phyloP scores from a whole-genome alignment of 106 monocot genomes.

The Chionographis japonica region DNA sequence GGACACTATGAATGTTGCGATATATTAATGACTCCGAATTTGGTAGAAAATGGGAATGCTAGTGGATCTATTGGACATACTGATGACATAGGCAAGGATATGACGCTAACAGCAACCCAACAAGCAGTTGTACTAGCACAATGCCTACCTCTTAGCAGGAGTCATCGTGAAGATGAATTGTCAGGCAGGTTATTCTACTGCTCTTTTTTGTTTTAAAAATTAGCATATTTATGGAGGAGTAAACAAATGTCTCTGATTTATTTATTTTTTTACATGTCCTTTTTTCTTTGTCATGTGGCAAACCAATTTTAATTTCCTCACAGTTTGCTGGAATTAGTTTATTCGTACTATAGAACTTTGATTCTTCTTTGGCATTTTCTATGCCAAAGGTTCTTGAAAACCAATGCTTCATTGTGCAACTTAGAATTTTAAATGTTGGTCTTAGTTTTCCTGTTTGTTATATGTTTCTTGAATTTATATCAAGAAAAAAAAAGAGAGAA shows the following conservation, averaged over 20 bases:
- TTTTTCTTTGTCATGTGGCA: not conserved
- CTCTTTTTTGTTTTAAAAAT: not conserved
- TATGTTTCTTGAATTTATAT: too few species aligned
- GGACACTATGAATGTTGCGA: constrained; percentile 52
- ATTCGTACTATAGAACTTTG: too few species aligned
- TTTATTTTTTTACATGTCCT: not conserved
- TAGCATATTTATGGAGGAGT: not conserved
- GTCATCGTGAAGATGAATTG: constrained; percentile 85
- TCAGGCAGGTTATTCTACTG: constrained; percentile 47
- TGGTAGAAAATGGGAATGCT: constrained; percentile 40
- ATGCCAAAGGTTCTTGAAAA: too few species aligned
- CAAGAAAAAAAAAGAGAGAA: too few species aligned
- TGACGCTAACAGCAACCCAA: constrained; percentile 48
- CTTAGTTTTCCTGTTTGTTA: too few species aligned
- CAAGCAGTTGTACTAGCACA: constrained; percentile 83
- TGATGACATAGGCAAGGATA: constrained; percentile 5
- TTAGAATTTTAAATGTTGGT: too few species aligned
- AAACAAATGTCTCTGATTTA: constrained; percentile 1
- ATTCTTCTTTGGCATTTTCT: too few species aligned
- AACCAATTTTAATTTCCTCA: not conserved
- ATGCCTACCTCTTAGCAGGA: constrained; percentile 66
- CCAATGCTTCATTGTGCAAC: too few species aligned
- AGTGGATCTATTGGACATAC: constrained; percentile 17
- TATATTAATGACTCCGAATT: constrained; percentile 63
- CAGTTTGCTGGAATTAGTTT: too few species aligned